Conservation (phyloP, 2,329 filamentous ascomycete genomes). For the Fusarium piperis region DNA sequence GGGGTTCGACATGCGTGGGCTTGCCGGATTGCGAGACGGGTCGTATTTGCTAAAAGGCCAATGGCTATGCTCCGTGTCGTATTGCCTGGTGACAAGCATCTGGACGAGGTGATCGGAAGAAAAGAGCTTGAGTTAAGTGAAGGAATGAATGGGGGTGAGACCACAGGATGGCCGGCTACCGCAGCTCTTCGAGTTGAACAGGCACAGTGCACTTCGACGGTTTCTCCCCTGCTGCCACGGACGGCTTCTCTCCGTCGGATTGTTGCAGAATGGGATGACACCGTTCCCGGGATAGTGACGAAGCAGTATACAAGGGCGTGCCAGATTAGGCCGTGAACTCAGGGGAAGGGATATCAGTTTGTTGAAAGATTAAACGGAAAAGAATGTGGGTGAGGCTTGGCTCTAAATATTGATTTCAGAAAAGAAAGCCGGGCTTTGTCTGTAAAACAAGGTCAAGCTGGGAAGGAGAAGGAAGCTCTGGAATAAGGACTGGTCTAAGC, state of each 20-base stretch:
- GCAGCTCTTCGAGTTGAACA: slow-evolving; percentile 27
- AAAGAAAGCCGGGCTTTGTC: neutral
- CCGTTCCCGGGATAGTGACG: slow-evolving; percentile 31
- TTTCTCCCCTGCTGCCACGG: slow-evolving; percentile 22
- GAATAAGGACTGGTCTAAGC: neutral
- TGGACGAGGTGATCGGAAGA: slow-evolving; percentile 23
- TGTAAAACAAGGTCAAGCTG: neutral
- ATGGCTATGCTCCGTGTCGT: slow-evolving; percentile 63
- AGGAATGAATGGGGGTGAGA: slow-evolving; percentile 10
- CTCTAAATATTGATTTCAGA: neutral
- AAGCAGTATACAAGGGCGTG: slow-evolving; percentile 16
- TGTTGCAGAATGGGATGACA: slow-evolving; percentile 31
- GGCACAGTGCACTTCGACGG: slow-evolving; percentile 31
- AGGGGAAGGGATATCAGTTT: slow-evolving; percentile 18
- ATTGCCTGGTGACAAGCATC: slow-evolving; percentile 65
- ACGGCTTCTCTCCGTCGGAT: slow-evolving; percentile 16
- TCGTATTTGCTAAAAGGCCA: slow-evolving; percentile 66
- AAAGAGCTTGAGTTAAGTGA: slow-evolving; percentile 18
- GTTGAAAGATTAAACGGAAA: slow-evolving; percentile 20
- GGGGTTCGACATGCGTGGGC: slow-evolving; percentile 67
- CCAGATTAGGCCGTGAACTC: slow-evolving; percentile 3
- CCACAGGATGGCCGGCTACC: slow-evolving; percentile 10
- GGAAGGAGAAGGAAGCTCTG: slow-evolving; percentile 8
- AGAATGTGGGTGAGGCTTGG: slow-evolving; percentile 14
- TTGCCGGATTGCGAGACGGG: slow-evolving; percentile 55